These are phyloP conservation scores for Cyclotella atomus DNA, from an alignment of 108 stramenopile genomes.

Conservation along the genomic window DNA sequence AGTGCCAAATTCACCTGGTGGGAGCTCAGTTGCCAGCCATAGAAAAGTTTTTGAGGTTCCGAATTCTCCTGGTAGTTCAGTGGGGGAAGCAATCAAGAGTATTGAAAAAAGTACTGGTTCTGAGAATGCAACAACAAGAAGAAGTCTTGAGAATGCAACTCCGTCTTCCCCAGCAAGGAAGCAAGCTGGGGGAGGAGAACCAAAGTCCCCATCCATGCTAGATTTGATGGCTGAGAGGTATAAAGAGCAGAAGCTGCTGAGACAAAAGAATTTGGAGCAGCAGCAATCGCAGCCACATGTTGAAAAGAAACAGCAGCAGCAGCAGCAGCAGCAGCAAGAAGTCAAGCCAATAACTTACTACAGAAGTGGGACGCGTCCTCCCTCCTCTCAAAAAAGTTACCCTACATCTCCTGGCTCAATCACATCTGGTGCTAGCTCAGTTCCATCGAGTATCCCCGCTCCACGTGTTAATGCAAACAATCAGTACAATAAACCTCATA, in stretches of 20 bases:
- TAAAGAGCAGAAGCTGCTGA: not conserved
- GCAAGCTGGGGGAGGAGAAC: too few species aligned
- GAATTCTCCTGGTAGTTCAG: too few species aligned
- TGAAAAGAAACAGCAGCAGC: slow-evolving; percentile 12
- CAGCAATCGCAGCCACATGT: not conserved
- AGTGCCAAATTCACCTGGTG: too few species aligned
- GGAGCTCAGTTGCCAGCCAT: too few species aligned
- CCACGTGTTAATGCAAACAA: too few species aligned
- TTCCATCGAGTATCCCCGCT: too few species aligned
- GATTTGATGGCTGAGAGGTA: slow-evolving; percentile 16
- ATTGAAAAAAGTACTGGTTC: too few species aligned
- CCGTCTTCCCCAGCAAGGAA: not conserved
- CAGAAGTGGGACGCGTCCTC: not conserved
- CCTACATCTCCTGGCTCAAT: not conserved
- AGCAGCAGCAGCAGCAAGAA: slow-evolving; percentile 13
- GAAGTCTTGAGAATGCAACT: not conserved
- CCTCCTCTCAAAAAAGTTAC: not conserved
- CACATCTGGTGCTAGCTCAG: not conserved
- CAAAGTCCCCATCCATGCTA: slow-evolving; percentile 6
- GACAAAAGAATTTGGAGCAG: not conserved
- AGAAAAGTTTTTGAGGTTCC: too few species aligned
- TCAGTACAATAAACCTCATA: too few species aligned
- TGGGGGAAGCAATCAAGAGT: too few species aligned
- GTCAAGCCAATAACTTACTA: slow-evolving; percentile 7
- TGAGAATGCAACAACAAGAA: too few species aligned